Evolutionary conservation across 2,329 filamentous ascomycete species (phyloP).

Genomic region (Colletotrichum sp.): DNA sequence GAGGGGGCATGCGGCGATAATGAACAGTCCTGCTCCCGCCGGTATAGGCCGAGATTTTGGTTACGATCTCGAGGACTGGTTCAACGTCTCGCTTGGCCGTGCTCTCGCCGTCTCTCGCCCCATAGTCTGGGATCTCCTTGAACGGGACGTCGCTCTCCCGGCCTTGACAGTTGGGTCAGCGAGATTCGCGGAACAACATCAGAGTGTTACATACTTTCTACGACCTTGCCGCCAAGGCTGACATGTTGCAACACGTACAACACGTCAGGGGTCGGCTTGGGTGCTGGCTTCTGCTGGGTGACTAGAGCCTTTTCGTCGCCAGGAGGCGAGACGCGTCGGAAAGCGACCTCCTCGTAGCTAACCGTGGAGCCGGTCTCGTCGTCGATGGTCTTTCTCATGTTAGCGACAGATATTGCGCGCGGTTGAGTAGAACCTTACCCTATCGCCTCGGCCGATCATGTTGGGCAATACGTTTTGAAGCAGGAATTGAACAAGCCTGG

Average conservation of each 20-base stretch:
- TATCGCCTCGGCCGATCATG: slow-evolving; percentile 8
- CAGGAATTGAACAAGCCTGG: background rate
- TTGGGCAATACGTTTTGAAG: background rate
- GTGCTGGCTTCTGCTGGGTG: slow-evolving; percentile 20
- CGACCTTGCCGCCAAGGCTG: slow-evolving; percentile 33
- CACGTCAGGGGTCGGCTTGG: slow-evolving; percentile 38
- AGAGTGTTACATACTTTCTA: slow-evolving; percentile 37
- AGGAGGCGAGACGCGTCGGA: background rate
- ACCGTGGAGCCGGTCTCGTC: slow-evolving; percentile 33
- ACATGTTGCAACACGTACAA: slow-evolving; percentile 47
- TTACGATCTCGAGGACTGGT: slow-evolving; percentile 49
- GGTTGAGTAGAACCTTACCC: background rate
- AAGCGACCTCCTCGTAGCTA: slow-evolving; percentile 37
- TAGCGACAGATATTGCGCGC: background rate
- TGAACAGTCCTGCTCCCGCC: background rate
- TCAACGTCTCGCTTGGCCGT: slow-evolving; percentile 25
- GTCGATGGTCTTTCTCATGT: slow-evolving; percentile 3
- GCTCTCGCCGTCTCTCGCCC: slow-evolving; percentile 25
- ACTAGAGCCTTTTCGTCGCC: slow-evolving; percentile 19
- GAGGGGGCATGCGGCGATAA: background rate
- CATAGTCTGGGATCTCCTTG: slow-evolving; percentile 33
- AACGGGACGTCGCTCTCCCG: slow-evolving; percentile 43
- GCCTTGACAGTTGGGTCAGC: slow-evolving; percentile 30
- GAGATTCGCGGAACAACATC: background rate
- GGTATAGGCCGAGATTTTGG: slow-evolving; percentile 35